phyloP scores from a whole-genome alignment of 2,329 filamentous ascomycete species.

The Curvularia eragrostidis region DNA sequence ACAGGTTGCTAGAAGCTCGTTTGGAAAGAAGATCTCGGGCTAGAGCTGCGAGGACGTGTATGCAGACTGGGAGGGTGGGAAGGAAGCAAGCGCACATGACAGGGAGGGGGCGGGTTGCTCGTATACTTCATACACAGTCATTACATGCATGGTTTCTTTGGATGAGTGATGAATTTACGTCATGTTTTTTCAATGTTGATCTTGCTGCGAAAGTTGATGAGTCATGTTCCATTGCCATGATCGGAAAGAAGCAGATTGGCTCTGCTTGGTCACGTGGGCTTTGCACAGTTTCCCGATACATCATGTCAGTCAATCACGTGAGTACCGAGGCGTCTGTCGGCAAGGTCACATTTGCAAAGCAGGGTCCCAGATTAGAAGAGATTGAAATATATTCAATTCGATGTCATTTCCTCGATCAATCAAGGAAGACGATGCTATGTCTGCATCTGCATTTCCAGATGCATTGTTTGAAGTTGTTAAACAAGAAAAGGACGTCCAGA shows the following conservation, averaged over 20 bases:
- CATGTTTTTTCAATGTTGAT: not conserved
- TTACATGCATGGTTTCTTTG: not conserved
- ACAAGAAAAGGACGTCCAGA: not conserved
- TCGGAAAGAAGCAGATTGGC: not conserved
- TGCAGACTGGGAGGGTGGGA: not conserved
- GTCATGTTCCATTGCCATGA: not conserved
- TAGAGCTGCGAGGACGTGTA: constrained; percentile 3
- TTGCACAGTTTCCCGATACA: not conserved
- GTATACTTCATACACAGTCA: not conserved
- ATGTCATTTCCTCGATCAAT: not conserved
- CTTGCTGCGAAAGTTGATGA: not conserved
- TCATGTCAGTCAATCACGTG: not conserved
- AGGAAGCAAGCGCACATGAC: not conserved
- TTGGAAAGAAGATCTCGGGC: constrained; percentile 27
- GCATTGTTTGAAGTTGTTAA: not conserved
- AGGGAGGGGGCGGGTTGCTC: not conserved
- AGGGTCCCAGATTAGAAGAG: not conserved
- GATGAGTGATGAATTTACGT: not conserved
- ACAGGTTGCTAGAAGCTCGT: constrained; percentile 29
- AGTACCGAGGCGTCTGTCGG: not conserved
- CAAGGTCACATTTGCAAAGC: not conserved
- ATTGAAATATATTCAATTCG: not conserved
- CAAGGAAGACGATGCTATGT: not conserved
- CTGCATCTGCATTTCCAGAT: not conserved
- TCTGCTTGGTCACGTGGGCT: too few species aligned